Base-by-base conservation (phyloP, 352 stramenopile genomes). In the Blastocystis hominis region DNA sequence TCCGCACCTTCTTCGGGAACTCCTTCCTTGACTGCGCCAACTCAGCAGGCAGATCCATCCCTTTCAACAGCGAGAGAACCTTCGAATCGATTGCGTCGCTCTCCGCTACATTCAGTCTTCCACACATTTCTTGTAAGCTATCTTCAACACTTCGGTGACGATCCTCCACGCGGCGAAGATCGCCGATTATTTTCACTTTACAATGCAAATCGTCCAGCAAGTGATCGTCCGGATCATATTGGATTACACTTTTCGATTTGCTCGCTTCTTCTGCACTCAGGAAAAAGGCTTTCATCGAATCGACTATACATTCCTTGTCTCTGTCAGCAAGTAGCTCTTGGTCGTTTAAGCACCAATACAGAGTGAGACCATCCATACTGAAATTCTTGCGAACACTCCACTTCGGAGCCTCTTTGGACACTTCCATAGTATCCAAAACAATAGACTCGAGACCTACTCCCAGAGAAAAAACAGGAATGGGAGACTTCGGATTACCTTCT, bases 321-420 rank as follows among this genome's bases (percentile, higher is more conserved):
- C n/a, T 59, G 13, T 40, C 66, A 77, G 34, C 30, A 5, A 84
- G 30, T 5, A 84, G 47, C 2, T 30, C 72, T 20, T 66, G 59
- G 38, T 64, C 44, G 46, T 84, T 66, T 24, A 84, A 42, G 55
- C 72, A 84, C 72, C 72, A 84, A 46, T 84, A 84, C 50, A 84
- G 44, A 2, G 36, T 42, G 2, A 84, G 50, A 30, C 72, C 72
- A 64, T 84, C 55, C 47, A 84, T 64, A 53, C 55, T 17, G 55
- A 84, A 84, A 15, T n/a, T 66, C 72, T 84, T 84, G 24, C 72
- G 47, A n/a, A 84, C 36, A 34, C 68, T 17, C 24, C 46, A 68
- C 38, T 59, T 38, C 24, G 9, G 46, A 10, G 30, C 15, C 20
- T 24, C 10, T 34, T 84, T 53, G 0, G 53, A 36, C 3, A 46